phyloP scores from a whole-genome alignment of 371 early-diverging fungal species.

The Mucor circinelloides region DNA sequence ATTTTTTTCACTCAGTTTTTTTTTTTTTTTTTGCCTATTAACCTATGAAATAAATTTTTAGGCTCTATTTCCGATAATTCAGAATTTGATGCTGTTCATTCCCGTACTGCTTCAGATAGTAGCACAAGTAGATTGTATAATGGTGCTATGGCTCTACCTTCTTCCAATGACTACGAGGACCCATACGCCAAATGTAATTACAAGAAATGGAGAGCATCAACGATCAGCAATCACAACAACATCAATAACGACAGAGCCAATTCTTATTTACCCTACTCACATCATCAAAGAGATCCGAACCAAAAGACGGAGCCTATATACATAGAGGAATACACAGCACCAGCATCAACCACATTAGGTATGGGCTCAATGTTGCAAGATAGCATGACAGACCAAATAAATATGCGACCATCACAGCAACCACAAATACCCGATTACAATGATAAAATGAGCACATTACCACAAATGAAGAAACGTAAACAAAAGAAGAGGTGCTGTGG shows the following conservation, averaged over 20 bases:
- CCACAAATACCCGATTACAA: conserved; percentile 1
- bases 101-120: conserved; percentile 45
- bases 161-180: conserved; percentile 28
- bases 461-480: conserved; percentile 15
- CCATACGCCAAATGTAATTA: conserved; percentile 33
- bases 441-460: conserved; percentile 4
- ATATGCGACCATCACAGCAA: background rate
- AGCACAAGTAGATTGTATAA: conserved; percentile 39
- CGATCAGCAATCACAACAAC: background rate
- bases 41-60: conserved; percentile 3
- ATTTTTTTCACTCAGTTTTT: background rate
- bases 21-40: conserved; percentile 4
- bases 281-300: conserved; percentile 38
- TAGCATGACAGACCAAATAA: conserved; percentile 6
- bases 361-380: conserved; percentile 35
- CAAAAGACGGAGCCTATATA: conserved; percentile 37
- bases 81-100: conserved; percentile 33
- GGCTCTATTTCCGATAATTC: conserved; percentile 22
- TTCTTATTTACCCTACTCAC: conserved; percentile 51
- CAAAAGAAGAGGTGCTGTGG: conserved; percentile 19
- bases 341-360: conserved; percentile 17
- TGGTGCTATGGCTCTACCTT: background rate
- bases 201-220: conserved; percentile 1
- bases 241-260: conserved; percentile 29
- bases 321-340: conserved; percentile 30